Percentiles rank a stretch among this genome's conserved stretches.
These are phyloP conservation scores for Chaetomiaceae sp. DNA, from an alignment of 2,329 filamentous ascomycete genomes.

Conservation along the genomic window DNA sequence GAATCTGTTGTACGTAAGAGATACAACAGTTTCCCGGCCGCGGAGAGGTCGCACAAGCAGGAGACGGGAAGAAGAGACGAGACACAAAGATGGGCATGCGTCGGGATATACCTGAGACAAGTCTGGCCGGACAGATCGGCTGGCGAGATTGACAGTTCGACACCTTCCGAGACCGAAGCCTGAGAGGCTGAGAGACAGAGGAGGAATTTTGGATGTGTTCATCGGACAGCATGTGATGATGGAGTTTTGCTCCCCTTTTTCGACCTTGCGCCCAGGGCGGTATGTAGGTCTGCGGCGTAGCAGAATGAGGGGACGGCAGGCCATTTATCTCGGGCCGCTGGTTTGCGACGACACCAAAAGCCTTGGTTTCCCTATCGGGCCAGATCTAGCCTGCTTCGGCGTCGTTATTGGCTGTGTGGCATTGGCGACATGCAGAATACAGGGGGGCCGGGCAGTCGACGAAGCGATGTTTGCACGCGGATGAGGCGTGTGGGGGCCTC, in stretches of 20 bases:
- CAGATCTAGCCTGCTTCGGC: slow-evolving; percentile 6
- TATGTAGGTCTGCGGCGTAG: not conserved
- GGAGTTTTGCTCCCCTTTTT: not conserved
- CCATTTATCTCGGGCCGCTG: not conserved
- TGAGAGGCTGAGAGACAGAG: no score
- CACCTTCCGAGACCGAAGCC: not conserved
- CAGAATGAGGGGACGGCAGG: not conserved
- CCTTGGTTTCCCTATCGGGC: slow-evolving; percentile 20
- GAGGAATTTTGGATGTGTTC: no score
- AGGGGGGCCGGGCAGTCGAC: slow-evolving; percentile 14
- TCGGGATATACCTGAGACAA: not conserved
- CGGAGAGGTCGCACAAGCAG: not conserved
- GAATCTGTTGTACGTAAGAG: slow-evolving; percentile 1
- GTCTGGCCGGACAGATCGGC: not conserved
- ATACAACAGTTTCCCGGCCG: not conserved
- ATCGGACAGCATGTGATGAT: not conserved
- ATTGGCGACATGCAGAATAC: slow-evolving; percentile 18
- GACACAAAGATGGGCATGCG: not conserved
- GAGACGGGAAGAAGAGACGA: not conserved
- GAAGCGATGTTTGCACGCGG: not conserved
- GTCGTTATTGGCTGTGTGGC: slow-evolving; percentile 23
- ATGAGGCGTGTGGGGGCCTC: no score
- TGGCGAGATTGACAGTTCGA: not conserved
- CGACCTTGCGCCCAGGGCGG: not conserved
- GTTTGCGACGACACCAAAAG: not conserved